Evolutionary conservation across 1,284 basidiomycete species (phyloP).

Genomic region (Sphaerobolus stellatus): DNA sequence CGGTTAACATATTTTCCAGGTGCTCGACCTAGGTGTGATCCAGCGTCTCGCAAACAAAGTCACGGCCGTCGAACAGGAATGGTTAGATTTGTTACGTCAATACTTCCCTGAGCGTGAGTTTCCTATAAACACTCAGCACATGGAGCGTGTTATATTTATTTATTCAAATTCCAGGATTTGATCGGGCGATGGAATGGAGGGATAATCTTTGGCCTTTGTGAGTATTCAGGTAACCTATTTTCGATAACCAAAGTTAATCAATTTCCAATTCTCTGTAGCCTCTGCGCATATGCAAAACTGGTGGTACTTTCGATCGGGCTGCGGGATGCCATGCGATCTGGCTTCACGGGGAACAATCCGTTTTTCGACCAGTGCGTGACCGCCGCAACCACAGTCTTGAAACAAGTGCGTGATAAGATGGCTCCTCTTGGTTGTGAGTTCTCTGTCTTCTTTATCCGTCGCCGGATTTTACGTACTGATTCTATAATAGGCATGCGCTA

Average conservation of each 20-base stretch:
- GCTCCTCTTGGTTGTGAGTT: conserved; percentile 9
- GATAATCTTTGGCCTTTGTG: conserved; percentile 13
- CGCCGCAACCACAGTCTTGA: conserved; percentile 23
- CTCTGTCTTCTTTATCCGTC: conserved; percentile 24
- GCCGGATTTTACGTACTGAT: conserved; percentile 27
- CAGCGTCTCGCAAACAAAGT: conserved; percentile 7
- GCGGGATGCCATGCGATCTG: conserved; percentile 37
- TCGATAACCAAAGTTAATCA: background rate
- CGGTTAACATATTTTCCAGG: background rate
- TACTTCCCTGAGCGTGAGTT: conserved; percentile 1
- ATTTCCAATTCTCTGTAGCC: background rate
- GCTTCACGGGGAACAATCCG: conserved; percentile 37
- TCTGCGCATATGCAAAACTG: conserved; percentile 39
- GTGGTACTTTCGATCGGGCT: conserved; percentile 54
- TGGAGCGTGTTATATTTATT: too few relatives aligned
- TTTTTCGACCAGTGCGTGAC: conserved; percentile 14
- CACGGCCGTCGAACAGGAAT: background rate
- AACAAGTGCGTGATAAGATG: conserved; percentile 2
- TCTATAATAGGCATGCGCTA: conserved; percentile 29
- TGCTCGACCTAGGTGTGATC: conserved; percentile 2
- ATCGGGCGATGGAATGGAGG: conserved; percentile 15
- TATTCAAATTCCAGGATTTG: too few relatives aligned
- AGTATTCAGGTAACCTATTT: background rate
- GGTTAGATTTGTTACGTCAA: background rate
- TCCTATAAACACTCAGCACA: too few relatives aligned